Percentiles rank a stretch among this genome's conserved stretches.
These are phyloP conservation scores for Chimonanthus salicifolius DNA, from an alignment of 164 flowering plant genomes.

Conservation along the genomic window DNA sequence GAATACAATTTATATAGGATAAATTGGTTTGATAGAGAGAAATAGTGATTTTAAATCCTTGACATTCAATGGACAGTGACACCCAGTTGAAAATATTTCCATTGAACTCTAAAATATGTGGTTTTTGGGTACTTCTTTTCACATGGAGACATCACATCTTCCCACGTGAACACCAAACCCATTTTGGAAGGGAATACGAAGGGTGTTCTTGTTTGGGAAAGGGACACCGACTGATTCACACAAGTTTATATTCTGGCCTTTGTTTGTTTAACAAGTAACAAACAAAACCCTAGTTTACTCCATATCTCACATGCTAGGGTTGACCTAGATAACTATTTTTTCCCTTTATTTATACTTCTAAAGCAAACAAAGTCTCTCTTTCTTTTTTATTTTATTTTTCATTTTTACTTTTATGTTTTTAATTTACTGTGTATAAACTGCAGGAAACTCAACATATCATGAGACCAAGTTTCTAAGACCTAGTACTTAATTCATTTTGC, in stretches of 20 bases:
- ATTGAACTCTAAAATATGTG: not conserved
- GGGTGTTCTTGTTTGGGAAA: not conserved
- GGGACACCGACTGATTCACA: slow-evolving; percentile 10
- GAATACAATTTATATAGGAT: too few relatives aligned
- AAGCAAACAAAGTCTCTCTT: not conserved
- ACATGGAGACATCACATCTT: not conserved
- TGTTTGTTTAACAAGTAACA: slow-evolving; percentile 11
- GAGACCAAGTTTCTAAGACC: too few relatives aligned
- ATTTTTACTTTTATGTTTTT: too few relatives aligned
- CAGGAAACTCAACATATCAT: too few relatives aligned
- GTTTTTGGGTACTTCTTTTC: not conserved
- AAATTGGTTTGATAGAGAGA: too few relatives aligned
- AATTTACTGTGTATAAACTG: too few relatives aligned
- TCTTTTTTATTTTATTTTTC: too few relatives aligned
- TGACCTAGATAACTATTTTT: slow-evolving; percentile 24
- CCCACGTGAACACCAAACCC: slow-evolving; percentile 26
- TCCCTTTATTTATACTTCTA: not conserved
- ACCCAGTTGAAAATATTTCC: not conserved
- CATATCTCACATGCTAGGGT: slow-evolving; percentile 47
- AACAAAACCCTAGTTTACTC: slow-evolving; percentile 25
- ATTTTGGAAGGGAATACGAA: not conserved
- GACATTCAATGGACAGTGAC: too few relatives aligned
- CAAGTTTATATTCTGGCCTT: not conserved
- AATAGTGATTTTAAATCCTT: too few relatives aligned
- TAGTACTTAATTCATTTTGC: too few relatives aligned